phyloP scores from a whole-genome alignment of 192 early-diverging fungal species.

The Backusella australiensis region DNA sequence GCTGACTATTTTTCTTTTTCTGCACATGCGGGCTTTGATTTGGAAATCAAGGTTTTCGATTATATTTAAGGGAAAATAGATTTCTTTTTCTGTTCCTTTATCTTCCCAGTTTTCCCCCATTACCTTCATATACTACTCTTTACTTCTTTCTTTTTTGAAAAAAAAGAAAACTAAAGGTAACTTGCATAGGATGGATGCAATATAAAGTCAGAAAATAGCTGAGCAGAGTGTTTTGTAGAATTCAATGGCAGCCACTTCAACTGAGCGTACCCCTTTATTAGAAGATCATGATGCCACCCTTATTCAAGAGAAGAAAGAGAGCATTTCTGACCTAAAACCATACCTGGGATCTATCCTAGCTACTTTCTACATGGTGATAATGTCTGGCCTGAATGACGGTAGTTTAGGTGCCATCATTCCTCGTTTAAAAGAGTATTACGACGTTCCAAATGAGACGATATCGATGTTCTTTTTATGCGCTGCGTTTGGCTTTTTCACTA shows the following conservation, averaged over 20 bases:
- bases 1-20: neutral
- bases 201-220: neutral
- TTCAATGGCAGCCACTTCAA: neutral
- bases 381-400: slow-evolving; percentile 32
- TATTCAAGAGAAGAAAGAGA: neutral
- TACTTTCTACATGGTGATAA: slow-evolving; percentile 1
- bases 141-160: neutral
- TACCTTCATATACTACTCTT: neutral
- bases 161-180: neutral
- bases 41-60: neutral
- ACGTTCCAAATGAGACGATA: slow-evolving; percentile 19
- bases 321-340: neutral
- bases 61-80: neutral
- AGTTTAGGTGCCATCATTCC: slow-evolving; percentile 31
- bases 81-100: neutral
- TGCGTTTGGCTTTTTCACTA: slow-evolving; percentile 22
- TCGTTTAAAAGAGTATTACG: slow-evolving; percentile 25
- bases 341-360: neutral
- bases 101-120: neutral
- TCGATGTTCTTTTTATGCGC: slow-evolving; percentile 27
- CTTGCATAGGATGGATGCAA: neutral
- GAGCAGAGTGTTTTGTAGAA: neutral
- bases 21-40: neutral
- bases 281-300: neutral
- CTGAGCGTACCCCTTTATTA: neutral